These are phyloP conservation scores for Lichtheimia corymbifera DNA, from an alignment of 371 early-diverging fungal genomes.

Conservation along the genomic window DNA sequence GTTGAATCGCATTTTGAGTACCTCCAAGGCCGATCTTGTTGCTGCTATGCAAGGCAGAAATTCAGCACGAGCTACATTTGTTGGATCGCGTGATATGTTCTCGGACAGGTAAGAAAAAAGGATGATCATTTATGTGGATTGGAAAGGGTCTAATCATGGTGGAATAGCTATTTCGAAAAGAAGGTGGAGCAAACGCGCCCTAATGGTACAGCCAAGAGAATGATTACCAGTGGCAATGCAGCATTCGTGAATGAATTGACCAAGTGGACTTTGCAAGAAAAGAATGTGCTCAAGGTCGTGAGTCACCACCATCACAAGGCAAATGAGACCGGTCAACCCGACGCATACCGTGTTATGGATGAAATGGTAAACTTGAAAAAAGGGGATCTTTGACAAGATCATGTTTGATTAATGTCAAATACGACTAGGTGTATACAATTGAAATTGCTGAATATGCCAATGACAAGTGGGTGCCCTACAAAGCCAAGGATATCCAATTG, in stretches of 20 bases:
- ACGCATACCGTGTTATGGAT: constrained; percentile 88
- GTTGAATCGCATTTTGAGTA: constrained; percentile 63
- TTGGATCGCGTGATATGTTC: constrained; percentile 83
- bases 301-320: constrained; percentile 70
- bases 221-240: constrained; percentile 63
- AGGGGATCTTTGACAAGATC: neutral
- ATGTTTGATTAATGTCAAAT: neutral
- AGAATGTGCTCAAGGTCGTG: constrained; percentile 76
- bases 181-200: constrained; percentile 22
- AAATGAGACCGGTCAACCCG: constrained; percentile 63
- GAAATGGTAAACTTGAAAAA: constrained; percentile 67
- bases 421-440: constrained; percentile 76
- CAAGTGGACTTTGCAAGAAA: constrained; percentile 94
- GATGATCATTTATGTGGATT: neutral
- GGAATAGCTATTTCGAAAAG: constrained; percentile 20
- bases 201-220: constrained; percentile 21
- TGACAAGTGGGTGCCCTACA: constrained; percentile 82
- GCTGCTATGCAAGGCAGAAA: constrained; percentile 85
- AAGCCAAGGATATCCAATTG: constrained; percentile 79
- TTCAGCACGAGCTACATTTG: constrained; percentile 86
- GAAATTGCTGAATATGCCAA: constrained; percentile 77
- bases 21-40: constrained; percentile 63
- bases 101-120: constrained; percentile 55
- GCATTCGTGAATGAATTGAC: constrained; percentile 71
- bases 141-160: neutral